phyloP scores from a whole-genome alignment of 345 rosid species.

The Euclidium syriacum region DNA sequence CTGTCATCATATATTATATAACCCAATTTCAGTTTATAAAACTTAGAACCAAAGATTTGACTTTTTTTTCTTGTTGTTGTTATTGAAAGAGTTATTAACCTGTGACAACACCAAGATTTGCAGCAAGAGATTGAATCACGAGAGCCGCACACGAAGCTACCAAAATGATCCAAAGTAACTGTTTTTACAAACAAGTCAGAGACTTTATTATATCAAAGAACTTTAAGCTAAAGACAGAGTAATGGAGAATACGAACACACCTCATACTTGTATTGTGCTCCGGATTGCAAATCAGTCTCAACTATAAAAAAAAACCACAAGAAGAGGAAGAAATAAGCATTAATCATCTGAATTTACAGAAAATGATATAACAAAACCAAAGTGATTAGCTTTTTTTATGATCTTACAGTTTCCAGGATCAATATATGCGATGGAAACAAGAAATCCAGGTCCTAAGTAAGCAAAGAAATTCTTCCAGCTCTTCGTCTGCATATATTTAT shows the following conservation, averaged over 20 bases:
- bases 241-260: constrained; percentile 29
- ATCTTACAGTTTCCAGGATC: constrained; percentile 96
- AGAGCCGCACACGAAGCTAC: constrained; percentile 94
- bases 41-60: neutral
- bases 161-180: constrained; percentile 93
- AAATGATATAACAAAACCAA: neutral
- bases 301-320: constrained; percentile 43
- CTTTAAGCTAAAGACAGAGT: neutral
- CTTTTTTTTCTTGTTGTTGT: neutral
- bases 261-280: constrained; percentile 82
- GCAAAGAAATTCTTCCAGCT: constrained; percentile 94
- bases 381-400: neutral
- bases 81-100: constrained; percentile 32
- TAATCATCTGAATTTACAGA: neutral
- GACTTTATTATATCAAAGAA: neutral
- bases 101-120: constrained; percentile 95
- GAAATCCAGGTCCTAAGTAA: constrained; percentile 94
- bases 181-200: constrained; percentile 7
- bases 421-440: constrained; percentile 90
- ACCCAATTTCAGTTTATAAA: neutral
- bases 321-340: neutral
- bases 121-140: constrained; percentile 85
- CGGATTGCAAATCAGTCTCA: constrained; percentile 94
- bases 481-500: constrained; percentile 48
- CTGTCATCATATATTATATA: constrained; percentile 31